phyloP scores from a whole-genome alignment of 78 protist genomes.

The Dictyostelium firmibasis region DNA sequence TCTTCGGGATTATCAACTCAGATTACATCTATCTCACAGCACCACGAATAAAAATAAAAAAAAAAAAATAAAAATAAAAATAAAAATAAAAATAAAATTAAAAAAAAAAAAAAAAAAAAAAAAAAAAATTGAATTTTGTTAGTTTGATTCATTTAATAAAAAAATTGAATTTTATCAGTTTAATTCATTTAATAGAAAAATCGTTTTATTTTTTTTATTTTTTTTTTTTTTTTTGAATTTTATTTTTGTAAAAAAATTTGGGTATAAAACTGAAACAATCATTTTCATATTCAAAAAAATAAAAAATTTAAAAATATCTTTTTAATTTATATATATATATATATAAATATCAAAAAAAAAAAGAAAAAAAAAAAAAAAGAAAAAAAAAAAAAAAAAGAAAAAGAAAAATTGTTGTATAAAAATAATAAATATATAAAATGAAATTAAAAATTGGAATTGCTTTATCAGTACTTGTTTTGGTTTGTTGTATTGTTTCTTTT shows the following conservation, averaged over 20 bases:
- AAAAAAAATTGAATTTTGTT: too few species aligned
- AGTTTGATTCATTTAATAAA: not conserved
- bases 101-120: too few species aligned
- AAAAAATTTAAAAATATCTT: not conserved
- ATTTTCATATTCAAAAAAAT: not conserved
- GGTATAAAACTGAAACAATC: not conserved
- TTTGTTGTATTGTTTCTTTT: conserved; percentile 17
- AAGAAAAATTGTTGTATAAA: not conserved
- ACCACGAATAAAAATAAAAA: too few species aligned
- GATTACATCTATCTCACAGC: not conserved
- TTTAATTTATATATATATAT: not conserved
- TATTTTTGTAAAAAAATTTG: not conserved
- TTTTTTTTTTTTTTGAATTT: too few species aligned
- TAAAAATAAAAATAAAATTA: too few species aligned
- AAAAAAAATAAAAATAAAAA: too few species aligned
- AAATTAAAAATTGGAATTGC: conserved; percentile 72
- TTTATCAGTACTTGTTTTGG: conserved; percentile 23
- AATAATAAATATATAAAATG: not conserved
- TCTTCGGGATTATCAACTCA: not conserved
- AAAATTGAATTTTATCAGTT: not conserved
- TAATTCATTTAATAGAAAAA: not conserved
- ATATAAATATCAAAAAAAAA: not conserved
- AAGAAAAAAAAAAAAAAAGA: not conserved
- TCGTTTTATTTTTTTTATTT: not conserved
- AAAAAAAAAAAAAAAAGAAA: not conserved